These are phyloP conservation scores for Cyberlindnera japonica DNA, from an alignment of 805 yeast genomes.

Conservation along the genomic window DNA sequence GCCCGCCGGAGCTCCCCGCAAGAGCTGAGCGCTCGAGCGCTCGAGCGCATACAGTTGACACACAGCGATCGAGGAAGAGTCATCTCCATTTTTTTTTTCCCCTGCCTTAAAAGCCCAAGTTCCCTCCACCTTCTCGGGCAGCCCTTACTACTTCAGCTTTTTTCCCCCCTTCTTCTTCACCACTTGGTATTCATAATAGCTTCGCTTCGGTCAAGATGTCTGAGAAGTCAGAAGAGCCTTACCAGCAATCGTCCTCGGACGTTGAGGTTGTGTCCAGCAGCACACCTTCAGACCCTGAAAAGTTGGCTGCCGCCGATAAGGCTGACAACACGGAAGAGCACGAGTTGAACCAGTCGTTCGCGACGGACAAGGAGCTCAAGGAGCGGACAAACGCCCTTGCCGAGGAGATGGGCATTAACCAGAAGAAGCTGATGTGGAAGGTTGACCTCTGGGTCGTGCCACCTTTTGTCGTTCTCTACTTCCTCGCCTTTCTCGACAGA, in stretches of 20 bases:
- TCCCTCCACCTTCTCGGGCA: neutral
- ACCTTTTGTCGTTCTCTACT: slow-evolving; percentile 69
- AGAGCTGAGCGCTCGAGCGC: no score
- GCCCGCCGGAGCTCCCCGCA: no score
- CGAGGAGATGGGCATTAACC: slow-evolving; percentile 45
- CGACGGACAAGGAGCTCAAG: slow-evolving; percentile 19
- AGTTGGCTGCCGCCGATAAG: slow-evolving; percentile 3
- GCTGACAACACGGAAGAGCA: neutral
- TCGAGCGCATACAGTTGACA: no score
- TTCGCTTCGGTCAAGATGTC: neutral
- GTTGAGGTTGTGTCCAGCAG: neutral
- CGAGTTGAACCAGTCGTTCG: slow-evolving; percentile 16
- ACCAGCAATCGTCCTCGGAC: slow-evolving; percentile 3
- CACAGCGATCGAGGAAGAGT: no score
- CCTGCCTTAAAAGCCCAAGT: neutral
- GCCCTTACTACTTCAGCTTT: neutral
- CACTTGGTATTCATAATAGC: neutral
- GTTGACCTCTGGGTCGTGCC: slow-evolving; percentile 60
- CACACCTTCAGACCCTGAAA: slow-evolving; percentile 7
- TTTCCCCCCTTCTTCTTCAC: neutral
- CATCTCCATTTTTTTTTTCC: neutral
- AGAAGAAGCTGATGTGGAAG: slow-evolving; percentile 54
- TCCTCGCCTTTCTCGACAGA: slow-evolving; percentile 75
- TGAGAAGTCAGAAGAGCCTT: neutral
- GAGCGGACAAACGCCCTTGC: slow-evolving; percentile 36